Evolutionary conservation across 208 protist species (phyloP), one percentile per base, ranked within the genome.

Genomic region (Acanthamoeba royreba): DNA sequence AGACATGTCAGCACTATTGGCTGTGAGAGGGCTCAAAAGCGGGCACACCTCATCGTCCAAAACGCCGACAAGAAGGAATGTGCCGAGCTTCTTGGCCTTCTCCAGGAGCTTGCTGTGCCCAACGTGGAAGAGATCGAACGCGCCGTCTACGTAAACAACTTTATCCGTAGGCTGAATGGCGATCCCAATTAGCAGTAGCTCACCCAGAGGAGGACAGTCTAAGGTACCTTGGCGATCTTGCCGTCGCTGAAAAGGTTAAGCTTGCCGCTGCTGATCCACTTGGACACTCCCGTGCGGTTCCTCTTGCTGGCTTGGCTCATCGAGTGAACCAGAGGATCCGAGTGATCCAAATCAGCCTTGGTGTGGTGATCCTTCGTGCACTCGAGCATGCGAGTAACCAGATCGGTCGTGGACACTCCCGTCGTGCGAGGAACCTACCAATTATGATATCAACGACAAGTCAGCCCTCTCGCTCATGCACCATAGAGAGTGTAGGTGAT

Each of bases 51-150:
- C 92, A 95, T 99, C 99, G 42, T 98, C 97, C 95, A 99, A 98
- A 25, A 99, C 66, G 83, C 99, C 99, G 45, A 98, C 99, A 95
- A 99, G 98, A 13, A 99, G 74, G 96, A 99, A 99, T 92, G 98
- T 96, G 55, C 99, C 98, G 0, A 98, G 52, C 61, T 96, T 96
- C 47, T 98, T 98, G 13, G 99, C 99, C 95, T 98, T 97, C 74
- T 98, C 87, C n/a, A 99, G 96, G 19, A 99, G 96, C 49, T 98
- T 97, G 52, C 98, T 97, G 95, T 99, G 99, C 35, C 99, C 99
- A 53, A 97, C 96, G 93, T 99, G 99, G 95, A 99, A 99, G 5
- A 99, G 94, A 94, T 99, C 99, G 94, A 99, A 99, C 55, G 96
- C 98, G 42, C 99, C 99, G 94, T 99, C 98, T 9, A 99, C 97